phyloP scores from a whole-genome alignment of 768 basidiomycete genomes.

The Kwoniella europaea region DNA sequence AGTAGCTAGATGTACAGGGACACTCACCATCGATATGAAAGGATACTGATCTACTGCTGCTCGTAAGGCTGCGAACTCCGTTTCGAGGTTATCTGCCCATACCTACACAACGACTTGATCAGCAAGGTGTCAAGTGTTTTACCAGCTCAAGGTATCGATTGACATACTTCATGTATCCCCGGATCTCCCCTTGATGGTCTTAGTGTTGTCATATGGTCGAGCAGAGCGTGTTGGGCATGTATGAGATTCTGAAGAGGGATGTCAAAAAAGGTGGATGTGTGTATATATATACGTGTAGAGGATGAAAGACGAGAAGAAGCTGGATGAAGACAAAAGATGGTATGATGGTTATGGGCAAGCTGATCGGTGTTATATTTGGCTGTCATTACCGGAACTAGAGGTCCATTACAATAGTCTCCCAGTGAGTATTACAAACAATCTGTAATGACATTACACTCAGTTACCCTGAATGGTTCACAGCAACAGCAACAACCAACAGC shows the following conservation, averaged over 20 bases:
- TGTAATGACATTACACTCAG: background rate
- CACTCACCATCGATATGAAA: slow-evolving; percentile 86
- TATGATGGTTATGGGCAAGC: background rate
- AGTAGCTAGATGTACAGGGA: background rate
- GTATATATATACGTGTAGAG: too few species aligned
- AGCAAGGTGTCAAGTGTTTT: background rate
- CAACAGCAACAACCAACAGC: background rate
- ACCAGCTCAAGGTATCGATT: background rate
- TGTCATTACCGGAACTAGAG: background rate
- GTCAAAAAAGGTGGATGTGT: background rate
- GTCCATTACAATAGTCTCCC: background rate
- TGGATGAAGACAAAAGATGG: background rate
- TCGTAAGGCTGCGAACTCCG: slow-evolving; percentile 86
- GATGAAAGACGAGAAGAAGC: background rate
- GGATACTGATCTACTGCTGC: slow-evolving; percentile 87
- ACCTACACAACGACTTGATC: slow-evolving; percentile 63
- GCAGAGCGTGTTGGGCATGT: background rate
- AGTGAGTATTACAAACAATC: background rate
- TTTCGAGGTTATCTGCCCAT: slow-evolving; percentile 90
- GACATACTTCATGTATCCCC: slow-evolving; percentile 48
- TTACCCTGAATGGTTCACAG: background rate
- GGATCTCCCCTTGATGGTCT: slow-evolving; percentile 37
- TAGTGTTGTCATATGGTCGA: slow-evolving; percentile 31
- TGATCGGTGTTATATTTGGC: background rate
- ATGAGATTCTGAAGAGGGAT: background rate